phyloP scores from a whole-genome alignment of 2,329 filamentous ascomycete genomes.

The Alternaria dauci region DNA sequence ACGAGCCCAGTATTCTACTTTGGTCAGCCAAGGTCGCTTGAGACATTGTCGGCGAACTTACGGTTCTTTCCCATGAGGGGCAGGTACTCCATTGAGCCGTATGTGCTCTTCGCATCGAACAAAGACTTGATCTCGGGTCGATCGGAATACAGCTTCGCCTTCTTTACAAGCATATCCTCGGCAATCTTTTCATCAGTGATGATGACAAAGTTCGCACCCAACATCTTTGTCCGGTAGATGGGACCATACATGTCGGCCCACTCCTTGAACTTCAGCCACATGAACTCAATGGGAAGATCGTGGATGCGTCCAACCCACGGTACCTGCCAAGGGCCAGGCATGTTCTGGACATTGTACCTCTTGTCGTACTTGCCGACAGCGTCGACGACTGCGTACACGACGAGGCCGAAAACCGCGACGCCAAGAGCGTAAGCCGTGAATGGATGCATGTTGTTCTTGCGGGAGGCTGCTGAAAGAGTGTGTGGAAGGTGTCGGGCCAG shows the following conservation, averaged over 20 bases:
- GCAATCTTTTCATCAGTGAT: conserved; percentile 62
- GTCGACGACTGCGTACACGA: conserved; percentile 45
- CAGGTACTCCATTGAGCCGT: conserved; percentile 65
- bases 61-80: conserved; percentile 65
- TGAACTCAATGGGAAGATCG: conserved; percentile 49
- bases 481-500: conserved; percentile 3
- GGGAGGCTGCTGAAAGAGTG: not conserved
- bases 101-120: conserved; percentile 63
- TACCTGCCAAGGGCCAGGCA: conserved; percentile 54
- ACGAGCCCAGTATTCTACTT: conserved; percentile 62
- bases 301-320: conserved; percentile 49
- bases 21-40: conserved; percentile 17
- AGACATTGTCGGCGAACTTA: conserved; percentile 41
- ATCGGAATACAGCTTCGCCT: conserved; percentile 62
- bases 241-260: conserved; percentile 48
- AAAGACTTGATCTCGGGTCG: conserved; percentile 60
- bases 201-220: conserved; percentile 57
- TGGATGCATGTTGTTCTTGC: conserved; percentile 49
- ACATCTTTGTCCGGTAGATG: conserved; percentile 50
- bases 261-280: conserved; percentile 63
- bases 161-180: conserved; percentile 62
- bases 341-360: conserved; percentile 46
- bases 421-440: conserved; percentile 50
- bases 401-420: conserved; percentile 51
- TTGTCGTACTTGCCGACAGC: conserved; percentile 48